Evolutionary conservation across 768 basidiomycete species (phyloP), one percentile per base, ranked within the genome.

Genomic region (Lentinula aciculospora): DNA sequence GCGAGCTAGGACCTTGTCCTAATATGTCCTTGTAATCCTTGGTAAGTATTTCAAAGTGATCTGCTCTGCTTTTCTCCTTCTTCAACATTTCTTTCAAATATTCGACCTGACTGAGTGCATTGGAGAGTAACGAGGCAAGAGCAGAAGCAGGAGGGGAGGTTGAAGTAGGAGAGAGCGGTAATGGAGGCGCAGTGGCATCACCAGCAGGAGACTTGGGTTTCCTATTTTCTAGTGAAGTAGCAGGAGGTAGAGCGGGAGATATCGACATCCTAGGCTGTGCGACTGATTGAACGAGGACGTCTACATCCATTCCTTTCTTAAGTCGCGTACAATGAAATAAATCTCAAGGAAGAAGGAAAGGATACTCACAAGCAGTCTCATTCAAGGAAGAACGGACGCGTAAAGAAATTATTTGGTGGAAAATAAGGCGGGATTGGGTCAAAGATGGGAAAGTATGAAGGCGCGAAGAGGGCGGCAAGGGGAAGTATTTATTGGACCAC

Each of bases 391-490:
- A 31, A 34, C 34, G 17, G n/a, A 32, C 49, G 49, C 49, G 49
- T 50, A 32, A 19, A 34, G n/a, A 50, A 36, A 50, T 21, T 32
- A 50, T 29, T 19, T 8, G 17, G 19, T 21, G 17, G 31, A 19
- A 50, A 50, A 34, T 29, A 36, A 50, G 49, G 31, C 49, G 49
- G 49, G 31, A 50, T 50, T 21, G 17, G 21, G 49, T 34, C 49
- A 34, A 34, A 50, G 49, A 34, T 31, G 51, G 51, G 51, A 53
- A 39, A 39, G 51, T 36, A 39, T 23, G 32, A 9, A 19, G 51
- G 51, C 51, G 51, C 51, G 51, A 53, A 53, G 51, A 53, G 37
- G 51, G 51, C 51, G 51, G 51, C 51, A 53, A 39, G 51, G 36
- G 25, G 31, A 39, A 34, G 36, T 53, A 53, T 53, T 53, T 53